phyloP scores from a whole-genome alignment of 2,329 filamentous ascomycete genomes.

The Apiospora arundinis region DNA sequence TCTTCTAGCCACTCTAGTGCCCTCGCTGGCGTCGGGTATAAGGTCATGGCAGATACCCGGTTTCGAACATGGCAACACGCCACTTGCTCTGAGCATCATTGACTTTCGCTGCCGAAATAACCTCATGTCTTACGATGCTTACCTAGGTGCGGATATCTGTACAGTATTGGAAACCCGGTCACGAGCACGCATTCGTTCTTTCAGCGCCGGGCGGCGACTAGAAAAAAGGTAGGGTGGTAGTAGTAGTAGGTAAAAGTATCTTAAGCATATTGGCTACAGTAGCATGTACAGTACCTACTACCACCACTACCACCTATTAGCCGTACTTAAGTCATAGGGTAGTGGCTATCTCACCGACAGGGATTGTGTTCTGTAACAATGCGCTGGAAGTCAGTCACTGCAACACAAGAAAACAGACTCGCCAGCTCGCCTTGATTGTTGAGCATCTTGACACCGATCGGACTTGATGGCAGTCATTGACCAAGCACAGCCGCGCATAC shows the following conservation, averaged over 20 bases:
- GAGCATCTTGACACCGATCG: no score
- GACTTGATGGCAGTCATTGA: no score
- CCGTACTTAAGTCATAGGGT: background rate
- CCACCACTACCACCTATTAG: background rate
- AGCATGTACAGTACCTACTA: background rate
- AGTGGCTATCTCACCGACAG: background rate
- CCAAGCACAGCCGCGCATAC: no score
- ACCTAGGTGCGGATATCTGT: background rate
- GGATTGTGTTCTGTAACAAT: no score
- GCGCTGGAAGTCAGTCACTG: no score
- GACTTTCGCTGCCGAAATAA: background rate
- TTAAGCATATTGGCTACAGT: constrained; percentile 4
- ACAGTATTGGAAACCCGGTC: background rate
- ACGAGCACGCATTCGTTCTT: background rate
- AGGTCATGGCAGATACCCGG: background rate
- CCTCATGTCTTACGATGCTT: constrained; percentile 8
- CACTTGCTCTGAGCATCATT: background rate
- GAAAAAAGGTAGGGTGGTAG: constrained; percentile 1
- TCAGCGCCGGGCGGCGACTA: background rate
- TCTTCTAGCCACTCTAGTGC: background rate
- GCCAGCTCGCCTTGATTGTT: no score
- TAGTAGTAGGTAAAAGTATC: background rate
- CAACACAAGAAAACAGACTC: no score
- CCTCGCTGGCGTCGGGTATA: background rate
- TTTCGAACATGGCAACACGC: constrained; percentile 9